Base-by-base conservation (phyloP, 192 early-diverging fungal genomes). In the Backusella luteola region DNA sequence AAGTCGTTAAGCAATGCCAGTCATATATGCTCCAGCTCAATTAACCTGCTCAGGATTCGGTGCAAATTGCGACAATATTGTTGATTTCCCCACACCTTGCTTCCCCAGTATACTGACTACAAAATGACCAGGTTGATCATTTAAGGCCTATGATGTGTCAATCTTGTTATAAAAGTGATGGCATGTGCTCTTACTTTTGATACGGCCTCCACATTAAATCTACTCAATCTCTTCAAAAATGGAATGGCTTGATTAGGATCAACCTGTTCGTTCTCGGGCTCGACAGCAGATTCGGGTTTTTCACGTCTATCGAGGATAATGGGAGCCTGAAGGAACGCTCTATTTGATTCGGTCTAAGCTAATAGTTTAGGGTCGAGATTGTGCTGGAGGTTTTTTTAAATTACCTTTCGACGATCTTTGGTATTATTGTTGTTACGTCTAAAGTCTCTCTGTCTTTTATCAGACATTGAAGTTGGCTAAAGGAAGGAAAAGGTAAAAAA, bases 101-200 rank as follows among this genome's bases (percentile, higher is more conserved):
- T 84, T 69, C 32, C 92, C 92, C 41, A 93, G 19, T 21, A 91
- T 84, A 2, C 92, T 91, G 21, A 93, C 82, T 6, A 91, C 85
- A 75, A 91, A 93, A 72, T 88, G 87, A 26, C 90, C 92, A 34
- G 91, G 88, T n/a, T 86, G 76, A 29, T 93, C 92, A 14, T 83
- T 80, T 44, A 93, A 66, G 67, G 76, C 76, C 80, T 86, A 76
- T 9, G 7, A 35, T 14, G 1, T 32, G n/a, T 26, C 19, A 21
- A 32, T 32, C 32, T 32, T 32, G 32, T 3, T 32, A 32, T 32
- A 32, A 32, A 32, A 3, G 32, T 32, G 32, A 2, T 2, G 32
- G 32, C 32, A 32, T 14, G 3, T 66, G 32, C 23, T 6, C 5
- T 29, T 15, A 34, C 75, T 34, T 79, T 73, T 17, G 69, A 49